Evolutionary conservation across 2,329 filamentous ascomycete genomes (phyloP).

Genomic region (Colletotrichum agaves): DNA sequence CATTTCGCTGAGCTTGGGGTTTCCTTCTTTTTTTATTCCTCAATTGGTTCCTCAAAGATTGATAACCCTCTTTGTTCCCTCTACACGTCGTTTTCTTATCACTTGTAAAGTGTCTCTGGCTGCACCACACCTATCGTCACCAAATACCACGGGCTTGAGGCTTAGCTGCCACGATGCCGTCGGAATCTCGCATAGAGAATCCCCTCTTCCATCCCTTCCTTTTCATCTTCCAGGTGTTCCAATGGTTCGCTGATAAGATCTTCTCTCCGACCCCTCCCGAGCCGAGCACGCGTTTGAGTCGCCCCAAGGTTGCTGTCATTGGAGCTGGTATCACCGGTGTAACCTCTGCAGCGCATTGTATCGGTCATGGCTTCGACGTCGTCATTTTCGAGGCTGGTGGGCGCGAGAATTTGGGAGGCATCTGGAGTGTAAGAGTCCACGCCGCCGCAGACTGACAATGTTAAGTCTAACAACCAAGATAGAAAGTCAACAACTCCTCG

Average conservation of each 20-base stretch:
- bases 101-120: neutral
- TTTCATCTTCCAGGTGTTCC: conserved; percentile 72
- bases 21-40: neutral
- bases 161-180: conserved; percentile 45
- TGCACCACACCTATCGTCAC: neutral
- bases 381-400: conserved; percentile 79
- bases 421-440: conserved; percentile 74
- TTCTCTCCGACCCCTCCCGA: conserved; percentile 77
- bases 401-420: conserved; percentile 76
- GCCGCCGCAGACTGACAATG: neutral
- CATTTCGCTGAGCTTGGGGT: neutral
- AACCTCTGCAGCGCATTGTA: conserved; percentile 82
- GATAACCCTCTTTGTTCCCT: neutral
- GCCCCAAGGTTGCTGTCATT: conserved; percentile 76
- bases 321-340: conserved; percentile 80
- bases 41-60: conserved; percentile 11
- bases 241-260: conserved; percentile 71
- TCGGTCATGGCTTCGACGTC: conserved; percentile 87
- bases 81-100: neutral
- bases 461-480: conserved; percentile 17
- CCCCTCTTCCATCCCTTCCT: conserved; percentile 64
- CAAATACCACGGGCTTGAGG: conserved; percentile 6
- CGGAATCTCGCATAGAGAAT: conserved; percentile 48
- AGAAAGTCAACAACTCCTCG: conserved; percentile 85
- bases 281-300: conserved; percentile 63